Percentiles rank a stretch among this genome's conserved stretches.
These are phyloP conservation scores for Botryotinia convoluta DNA, from an alignment of 2,329 filamentous ascomycete genomes.

Conservation along the genomic window DNA sequence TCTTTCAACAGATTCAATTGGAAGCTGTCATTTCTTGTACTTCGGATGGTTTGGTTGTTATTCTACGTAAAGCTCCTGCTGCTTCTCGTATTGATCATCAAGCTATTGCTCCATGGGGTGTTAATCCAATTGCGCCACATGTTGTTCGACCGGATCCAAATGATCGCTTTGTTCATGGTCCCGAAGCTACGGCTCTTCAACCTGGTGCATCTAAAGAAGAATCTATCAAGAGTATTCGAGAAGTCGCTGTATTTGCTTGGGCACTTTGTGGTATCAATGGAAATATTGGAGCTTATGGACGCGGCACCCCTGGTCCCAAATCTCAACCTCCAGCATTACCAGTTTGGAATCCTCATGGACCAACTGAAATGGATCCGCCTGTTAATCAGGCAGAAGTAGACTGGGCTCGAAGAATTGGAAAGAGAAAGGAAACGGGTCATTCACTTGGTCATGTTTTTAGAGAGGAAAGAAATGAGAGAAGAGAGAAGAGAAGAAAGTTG, in stretches of 20 bases:
- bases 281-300: slow-evolving; percentile 62
- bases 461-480: slow-evolving; percentile 23
- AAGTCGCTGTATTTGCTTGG: slow-evolving; percentile 88
- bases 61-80: slow-evolving; percentile 71
- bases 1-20: slow-evolving; percentile 58
- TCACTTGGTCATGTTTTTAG: slow-evolving; percentile 15
- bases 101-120: slow-evolving; percentile 72
- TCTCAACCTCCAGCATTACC: slow-evolving; percentile 59
- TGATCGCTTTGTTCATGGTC: slow-evolving; percentile 43
- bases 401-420: slow-evolving; percentile 23
- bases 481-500: slow-evolving; percentile 11
- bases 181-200: slow-evolving; percentile 44
- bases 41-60: slow-evolving; percentile 81
- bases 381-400: slow-evolving; percentile 39
- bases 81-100: slow-evolving; percentile 56
- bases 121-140: slow-evolving; percentile 57
- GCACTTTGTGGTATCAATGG: slow-evolving; percentile 77
- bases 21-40: slow-evolving; percentile 91
- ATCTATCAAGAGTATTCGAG: slow-evolving; percentile 71
- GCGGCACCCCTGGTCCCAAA: slow-evolving; percentile 61
- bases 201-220: slow-evolving; percentile 54
- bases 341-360: slow-evolving; percentile 52
- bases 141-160: slow-evolving; percentile 40
- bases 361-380: slow-evolving; percentile 36
- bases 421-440: slow-evolving; percentile 15